Conservation (phyloP, 345 rosid genomes). For the Eucalyptus dawsonii region DNA sequence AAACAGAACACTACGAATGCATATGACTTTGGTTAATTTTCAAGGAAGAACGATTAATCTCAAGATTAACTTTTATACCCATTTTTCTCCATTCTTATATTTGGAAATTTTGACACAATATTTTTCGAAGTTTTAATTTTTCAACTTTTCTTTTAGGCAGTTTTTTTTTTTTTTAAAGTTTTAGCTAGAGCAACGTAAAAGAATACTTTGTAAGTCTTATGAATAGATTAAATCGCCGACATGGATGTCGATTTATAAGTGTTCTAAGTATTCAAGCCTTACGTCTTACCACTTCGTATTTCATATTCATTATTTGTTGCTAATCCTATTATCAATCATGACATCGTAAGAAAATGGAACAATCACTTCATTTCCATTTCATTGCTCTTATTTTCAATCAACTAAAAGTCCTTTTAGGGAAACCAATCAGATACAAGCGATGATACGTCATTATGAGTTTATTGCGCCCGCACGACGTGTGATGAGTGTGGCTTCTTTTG, state of each 20-base stretch:
- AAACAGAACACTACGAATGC: background rate
- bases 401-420: background rate
- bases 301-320: background rate
- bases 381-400: background rate
- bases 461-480: background rate
- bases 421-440: background rate
- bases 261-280: background rate
- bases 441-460: background rate
- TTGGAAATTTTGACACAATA: background rate
- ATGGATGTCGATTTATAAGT: background rate
- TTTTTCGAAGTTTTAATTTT: background rate
- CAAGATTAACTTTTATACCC: background rate
- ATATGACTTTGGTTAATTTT: background rate
- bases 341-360: background rate
- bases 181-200: background rate
- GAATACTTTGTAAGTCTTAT: background rate
- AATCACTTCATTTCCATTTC: background rate
- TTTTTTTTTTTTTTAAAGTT: background rate
- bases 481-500: background rate
- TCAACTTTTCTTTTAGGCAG: fast-evolving
- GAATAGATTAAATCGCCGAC: background rate
- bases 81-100: background rate
- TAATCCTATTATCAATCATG: background rate
- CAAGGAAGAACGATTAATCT: background rate
- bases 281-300: background rate